Evolutionary conservation across 2,329 filamentous ascomycete species (phyloP).

Genomic region (Curvularia lunata): DNA sequence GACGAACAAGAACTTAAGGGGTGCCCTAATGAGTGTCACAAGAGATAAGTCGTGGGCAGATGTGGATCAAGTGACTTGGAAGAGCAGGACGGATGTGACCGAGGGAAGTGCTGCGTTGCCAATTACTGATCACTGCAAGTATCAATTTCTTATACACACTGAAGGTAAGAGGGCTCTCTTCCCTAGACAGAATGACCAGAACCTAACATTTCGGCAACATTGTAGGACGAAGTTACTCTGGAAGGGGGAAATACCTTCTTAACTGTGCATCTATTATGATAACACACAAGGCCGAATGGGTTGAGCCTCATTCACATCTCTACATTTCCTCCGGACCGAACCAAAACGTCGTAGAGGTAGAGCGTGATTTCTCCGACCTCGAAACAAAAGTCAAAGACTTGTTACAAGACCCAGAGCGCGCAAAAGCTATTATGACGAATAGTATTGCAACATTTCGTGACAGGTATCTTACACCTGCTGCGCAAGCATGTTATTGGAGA

Average conservation of each 20-base stretch:
- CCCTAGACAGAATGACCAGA: not conserved
- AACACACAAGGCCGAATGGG: conserved; percentile 26
- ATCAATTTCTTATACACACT: conserved; percentile 56
- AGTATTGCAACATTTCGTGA: conserved; percentile 25
- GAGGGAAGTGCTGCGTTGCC: conserved; percentile 12
- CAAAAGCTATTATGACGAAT: conserved; percentile 22
- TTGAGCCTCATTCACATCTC: conserved; percentile 24
- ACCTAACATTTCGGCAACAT: not conserved
- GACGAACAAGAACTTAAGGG: conserved; percentile 28
- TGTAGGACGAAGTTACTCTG: conserved; percentile 51
- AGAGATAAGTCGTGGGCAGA: conserved; percentile 25
- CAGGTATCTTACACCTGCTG: conserved; percentile 23
- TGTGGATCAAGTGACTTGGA: conserved; percentile 25
- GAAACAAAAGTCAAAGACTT: conserved; percentile 19
- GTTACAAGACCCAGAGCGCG: conserved; percentile 19
- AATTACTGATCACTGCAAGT: conserved; percentile 31
- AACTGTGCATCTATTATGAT: conserved; percentile 49
- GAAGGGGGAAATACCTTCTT: conserved; percentile 58
- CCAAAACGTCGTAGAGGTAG: conserved; percentile 30
- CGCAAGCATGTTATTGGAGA: conserved; percentile 29
- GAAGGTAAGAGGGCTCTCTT: conserved; percentile 51
- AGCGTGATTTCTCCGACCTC: conserved; percentile 30
- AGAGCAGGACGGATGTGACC: conserved; percentile 17
- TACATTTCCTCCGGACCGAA: conserved; percentile 18
- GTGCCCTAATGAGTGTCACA: conserved; percentile 18